Evolutionary conservation across 495 filamentous ascomycete genomes (phyloP), one percentile per base, ranked within the genome.

Genomic region (Penicilliopsis zonata): DNA sequence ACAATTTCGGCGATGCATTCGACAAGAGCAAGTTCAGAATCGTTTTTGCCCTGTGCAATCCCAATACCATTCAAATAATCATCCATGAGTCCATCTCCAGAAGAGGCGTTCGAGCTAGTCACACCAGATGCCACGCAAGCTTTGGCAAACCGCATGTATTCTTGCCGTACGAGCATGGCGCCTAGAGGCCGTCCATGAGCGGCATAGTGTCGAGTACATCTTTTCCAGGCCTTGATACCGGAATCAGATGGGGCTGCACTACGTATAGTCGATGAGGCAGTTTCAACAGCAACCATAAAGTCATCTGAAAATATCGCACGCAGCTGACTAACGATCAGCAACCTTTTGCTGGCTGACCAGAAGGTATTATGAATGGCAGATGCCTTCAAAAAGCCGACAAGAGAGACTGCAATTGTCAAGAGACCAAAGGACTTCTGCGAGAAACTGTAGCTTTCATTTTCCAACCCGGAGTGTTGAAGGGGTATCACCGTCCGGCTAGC

Each of bases 81-180:
- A 44, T 92, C 79, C 19, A 95, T 62, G 30, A 92, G 65, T 36
- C 82, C 72, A 17, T 70, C 62, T 25, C 68, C 60, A 13, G 65
- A 70, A n/a, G 80, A 49, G 13, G 59, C 55, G 9, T 74, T 63
- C 2, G 71, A 65, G 9, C 76, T 69, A 28, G 73, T 62, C 14
- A 74, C 62, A 14, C 77, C 57, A 30, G 92, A 63, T 5, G 80
- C 79, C n/a, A 82, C 82, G 33, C 71, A 76, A 4, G 84, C 75
- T 33, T 84, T 78, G 16, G 92, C 65, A 29, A 96, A 72, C 47
- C 72, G 75, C 74, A 87, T 87, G 49, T 86, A 86, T 31, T 74
- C 82, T 45, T 80, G 74, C 49, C 86, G 85, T 10, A 98, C 55
- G 5, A 95, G 61, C 82, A 94, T 87, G n/a, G 86, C 85, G 3